phyloP scores from a whole-genome alignment of 169 alveolate species.

The Perkinsus chesapeaki region DNA sequence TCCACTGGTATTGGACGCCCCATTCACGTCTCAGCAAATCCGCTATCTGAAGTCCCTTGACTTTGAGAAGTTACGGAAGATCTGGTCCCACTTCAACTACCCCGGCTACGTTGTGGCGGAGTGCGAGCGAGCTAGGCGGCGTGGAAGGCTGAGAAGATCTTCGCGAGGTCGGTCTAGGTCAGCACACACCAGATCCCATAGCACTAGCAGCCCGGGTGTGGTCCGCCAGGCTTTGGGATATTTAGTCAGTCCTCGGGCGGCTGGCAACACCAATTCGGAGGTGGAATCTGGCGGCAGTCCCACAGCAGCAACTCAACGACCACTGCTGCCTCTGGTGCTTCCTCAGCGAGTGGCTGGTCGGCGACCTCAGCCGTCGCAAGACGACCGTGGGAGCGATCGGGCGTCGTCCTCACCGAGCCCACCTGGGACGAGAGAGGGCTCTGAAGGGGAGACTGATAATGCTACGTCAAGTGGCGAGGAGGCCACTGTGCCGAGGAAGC shows the following conservation, averaged over 20 bases:
- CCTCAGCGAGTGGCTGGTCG: too few species aligned
- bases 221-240: not conserved
- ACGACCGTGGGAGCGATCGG: too few species aligned
- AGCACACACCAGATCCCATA: not conserved
- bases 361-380: too few species aligned
- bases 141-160: not conserved
- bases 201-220: not conserved
- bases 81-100: not conserved
- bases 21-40: not conserved
- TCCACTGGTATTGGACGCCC: not conserved
- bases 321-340: too few species aligned
- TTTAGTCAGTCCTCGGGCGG: not conserved
- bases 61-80: not conserved
- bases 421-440: too few species aligned
- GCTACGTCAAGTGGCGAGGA: not conserved
- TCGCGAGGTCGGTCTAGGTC: not conserved
- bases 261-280: too few species aligned
- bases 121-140: not conserved
- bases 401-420: too few species aligned
- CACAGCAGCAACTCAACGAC: too few species aligned
- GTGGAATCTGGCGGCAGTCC: too few species aligned
- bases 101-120: not conserved
- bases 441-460: not conserved
- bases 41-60: not conserved
- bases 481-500: not conserved